Evolutionary conservation across 169 alveolate species (phyloP).

Genomic region (Amoebophrya sp.): DNA sequence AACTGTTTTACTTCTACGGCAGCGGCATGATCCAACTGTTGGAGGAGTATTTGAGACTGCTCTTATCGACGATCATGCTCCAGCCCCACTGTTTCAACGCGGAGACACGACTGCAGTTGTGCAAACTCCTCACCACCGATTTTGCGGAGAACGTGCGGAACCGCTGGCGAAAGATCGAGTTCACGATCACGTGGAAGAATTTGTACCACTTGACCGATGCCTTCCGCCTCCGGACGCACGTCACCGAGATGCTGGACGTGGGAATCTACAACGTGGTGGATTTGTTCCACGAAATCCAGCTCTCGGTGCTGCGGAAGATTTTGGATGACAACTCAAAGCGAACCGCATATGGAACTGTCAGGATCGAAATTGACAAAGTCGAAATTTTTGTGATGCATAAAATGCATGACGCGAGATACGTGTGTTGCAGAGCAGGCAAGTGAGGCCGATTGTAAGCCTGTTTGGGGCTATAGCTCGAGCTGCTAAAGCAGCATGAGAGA

Average conservation of each 20-base stretch:
- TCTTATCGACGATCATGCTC: neutral
- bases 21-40: neutral
- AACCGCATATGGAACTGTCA: too few relatives aligned
- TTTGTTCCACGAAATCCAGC: neutral
- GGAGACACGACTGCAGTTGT: neutral
- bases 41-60: neutral
- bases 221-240: neutral
- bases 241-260: neutral
- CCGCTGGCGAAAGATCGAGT: neutral
- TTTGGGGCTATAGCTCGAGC: too few relatives aligned
- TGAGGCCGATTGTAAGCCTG: too few relatives aligned
- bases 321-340: neutral
- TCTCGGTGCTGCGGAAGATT: neutral
- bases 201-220: neutral
- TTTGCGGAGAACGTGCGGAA: neutral
- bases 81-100: slow-evolving; percentile 1
- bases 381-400: too few relatives aligned
- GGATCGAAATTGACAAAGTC: too few relatives aligned
- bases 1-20: neutral
- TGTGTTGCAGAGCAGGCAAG: too few relatives aligned
- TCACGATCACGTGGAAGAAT: neutral
- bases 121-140: neutral
- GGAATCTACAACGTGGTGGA: neutral
- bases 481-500: too few relatives aligned
- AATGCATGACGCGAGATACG: too few relatives aligned